Base-by-base conservation (phyloP, 1,284 basidiomycete genomes). In the Ceratobasidium sp. region DNA sequence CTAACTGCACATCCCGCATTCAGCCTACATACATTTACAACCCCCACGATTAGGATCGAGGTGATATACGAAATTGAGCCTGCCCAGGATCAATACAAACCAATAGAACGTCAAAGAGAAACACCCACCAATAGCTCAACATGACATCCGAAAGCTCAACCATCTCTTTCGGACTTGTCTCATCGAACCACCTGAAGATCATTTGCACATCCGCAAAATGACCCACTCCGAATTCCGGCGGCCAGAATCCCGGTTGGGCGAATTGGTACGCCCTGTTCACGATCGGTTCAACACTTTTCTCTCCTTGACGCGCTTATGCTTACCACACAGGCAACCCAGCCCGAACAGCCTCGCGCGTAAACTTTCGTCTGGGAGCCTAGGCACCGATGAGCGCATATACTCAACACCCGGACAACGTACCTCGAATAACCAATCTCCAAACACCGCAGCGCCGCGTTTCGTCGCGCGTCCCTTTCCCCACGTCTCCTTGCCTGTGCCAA, bases 61-160 rank as follows among this genome's bases (percentile, higher is more conserved):
- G 31, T 64, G 35, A 25, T 64, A 64, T 15, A 53, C 60, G 35
- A 64, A 64, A 20, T 64, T 64, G 20, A 64, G 25, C 60, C 60
- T 60, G 22, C 22, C 42, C 7, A 45, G 22, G 5, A 6, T 45
- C 42, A 45, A 20, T 20, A n/a, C 42, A 20, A 15, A 45, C 34
- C 17, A 8, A 6, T 1, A 1, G 15, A 12, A 12, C 13, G 20
- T 42, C 34, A 89, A 94, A 13, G 94, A 99, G 80, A 92, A 92
- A 17, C 85, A 96, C 53, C 96, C 98, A 78, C 90, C 93, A 34
- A 98, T 99, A 78, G 90, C 92, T 79, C 82, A 95, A 71, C 86
- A 91, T 57, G 94, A 94, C 82, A 81, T 99, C 6, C 80, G 83
- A 69, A 83, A 85, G 72, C 80, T 93, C 29, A 87, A 88, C 78